A percentile compares a stretch with the other conserved stretches of the same genome.
These are phyloP conservation scores for Noccaea caerulescens DNA, from an alignment of 345 rosid genomes.

Conservation along the genomic window DNA sequence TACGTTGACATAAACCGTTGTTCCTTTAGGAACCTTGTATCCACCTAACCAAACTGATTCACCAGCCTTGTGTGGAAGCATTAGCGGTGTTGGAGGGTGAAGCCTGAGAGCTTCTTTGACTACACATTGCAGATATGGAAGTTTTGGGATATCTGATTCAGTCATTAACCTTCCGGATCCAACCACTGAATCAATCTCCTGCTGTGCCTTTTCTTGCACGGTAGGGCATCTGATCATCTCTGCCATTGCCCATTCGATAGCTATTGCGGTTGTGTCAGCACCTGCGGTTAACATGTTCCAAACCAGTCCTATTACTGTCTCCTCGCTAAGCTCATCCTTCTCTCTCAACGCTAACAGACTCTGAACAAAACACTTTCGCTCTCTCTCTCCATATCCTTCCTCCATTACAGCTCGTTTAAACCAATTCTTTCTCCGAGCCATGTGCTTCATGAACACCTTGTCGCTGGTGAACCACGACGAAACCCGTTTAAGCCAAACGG, in stretches of 20 bases:
- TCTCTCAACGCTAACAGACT: conserved; percentile 37
- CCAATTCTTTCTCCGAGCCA: conserved; percentile 23
- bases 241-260: conserved; percentile 58
- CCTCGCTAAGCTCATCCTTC: conserved; percentile 40
- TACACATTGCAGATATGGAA: conserved; percentile 47
- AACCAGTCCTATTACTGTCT: conserved; percentile 48
- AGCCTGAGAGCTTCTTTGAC: conserved; percentile 51
- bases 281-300: conserved; percentile 64
- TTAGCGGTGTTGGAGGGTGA: conserved; percentile 55
- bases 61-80: conserved; percentile 56
- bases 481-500: conserved; percentile 35
- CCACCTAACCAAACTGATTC: conserved; percentile 48
- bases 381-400: conserved; percentile 18
- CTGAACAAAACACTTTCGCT: conserved; percentile 35
- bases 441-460: conserved; percentile 13
- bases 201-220: conserved; percentile 28
- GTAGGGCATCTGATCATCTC: conserved; percentile 48
- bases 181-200: conserved; percentile 48
- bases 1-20: conserved; percentile 46
- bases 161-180: conserved; percentile 47
- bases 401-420: conserved; percentile 33
- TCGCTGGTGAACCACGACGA: conserved; percentile 20
- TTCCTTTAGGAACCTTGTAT: conserved; percentile 47
- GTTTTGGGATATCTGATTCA: conserved; percentile 46
- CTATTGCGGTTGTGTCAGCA: conserved; percentile 49